phyloP scores from a whole-genome alignment of 2,329 filamentous ascomycete species.

The Helminthosporium solani region DNA sequence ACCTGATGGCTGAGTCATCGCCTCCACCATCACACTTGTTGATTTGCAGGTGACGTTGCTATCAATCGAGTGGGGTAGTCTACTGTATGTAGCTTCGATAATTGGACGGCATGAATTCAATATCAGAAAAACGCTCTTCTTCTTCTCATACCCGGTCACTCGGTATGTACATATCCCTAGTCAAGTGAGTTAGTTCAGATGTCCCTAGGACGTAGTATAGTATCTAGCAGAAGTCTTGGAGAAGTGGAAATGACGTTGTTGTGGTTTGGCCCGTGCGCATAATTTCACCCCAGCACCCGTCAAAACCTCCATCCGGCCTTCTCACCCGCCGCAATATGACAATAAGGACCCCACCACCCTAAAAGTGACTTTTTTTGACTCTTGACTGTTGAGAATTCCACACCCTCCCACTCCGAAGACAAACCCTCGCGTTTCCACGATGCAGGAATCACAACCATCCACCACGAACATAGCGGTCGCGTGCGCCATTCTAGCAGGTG shows the following conservation, averaged over 20 bases:
- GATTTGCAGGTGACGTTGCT: too few species aligned
- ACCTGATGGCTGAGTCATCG: too few species aligned
- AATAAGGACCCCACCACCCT: not conserved
- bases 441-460: conserved; percentile 50
- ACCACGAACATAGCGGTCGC: conserved; percentile 65
- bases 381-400: not conserved
- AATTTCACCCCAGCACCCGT: not conserved
- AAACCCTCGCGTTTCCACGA: not conserved
- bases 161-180: too few species aligned
- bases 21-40: too few species aligned
- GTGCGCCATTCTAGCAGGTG: conserved; percentile 70
- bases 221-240: too few species aligned
- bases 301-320: not conserved
- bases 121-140: too few species aligned
- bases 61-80: too few species aligned
- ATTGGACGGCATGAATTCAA: too few species aligned
- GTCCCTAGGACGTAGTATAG: too few species aligned
- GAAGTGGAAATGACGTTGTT: not conserved
- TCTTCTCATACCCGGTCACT: too few species aligned
- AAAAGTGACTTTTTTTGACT: not conserved
- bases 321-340: not conserved
- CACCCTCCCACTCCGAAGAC: not conserved
- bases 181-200: too few species aligned
- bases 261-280: not conserved
- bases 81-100: too few species aligned